phyloP scores from a whole-genome alignment of 176 grass and related monocot species.

The Carex myosuroides region DNA sequence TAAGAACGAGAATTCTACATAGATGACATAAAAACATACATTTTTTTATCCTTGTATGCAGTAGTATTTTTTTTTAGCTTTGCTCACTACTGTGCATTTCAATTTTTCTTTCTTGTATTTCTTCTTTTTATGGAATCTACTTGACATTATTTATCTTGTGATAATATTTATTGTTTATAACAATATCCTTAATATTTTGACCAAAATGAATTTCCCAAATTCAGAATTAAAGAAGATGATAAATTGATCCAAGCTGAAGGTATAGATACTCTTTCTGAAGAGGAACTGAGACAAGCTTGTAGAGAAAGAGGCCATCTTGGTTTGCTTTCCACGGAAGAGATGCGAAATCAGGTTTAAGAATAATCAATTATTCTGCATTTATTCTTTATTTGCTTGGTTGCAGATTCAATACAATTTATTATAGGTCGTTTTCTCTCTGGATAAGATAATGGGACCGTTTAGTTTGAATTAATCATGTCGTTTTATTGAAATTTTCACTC shows the following conservation, averaged over 20 bases:
- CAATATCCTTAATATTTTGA: not conserved
- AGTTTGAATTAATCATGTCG: slow-evolving; percentile 7
- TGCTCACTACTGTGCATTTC: not conserved
- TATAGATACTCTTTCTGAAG: slow-evolving; percentile 80
- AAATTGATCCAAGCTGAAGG: slow-evolving; percentile 79
- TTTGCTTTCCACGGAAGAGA: slow-evolving; percentile 79
- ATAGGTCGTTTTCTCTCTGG: not conserved
- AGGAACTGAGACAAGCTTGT: slow-evolving; percentile 88
- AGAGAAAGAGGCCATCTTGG: slow-evolving; percentile 81
- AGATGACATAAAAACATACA: not conserved
- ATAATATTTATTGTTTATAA: not conserved
- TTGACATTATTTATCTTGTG: not conserved
- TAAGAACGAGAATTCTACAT: slow-evolving; percentile 34
- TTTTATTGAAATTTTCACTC: slow-evolving; percentile 24
- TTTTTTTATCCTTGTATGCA: not conserved
- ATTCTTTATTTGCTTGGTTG: not conserved
- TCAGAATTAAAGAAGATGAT: slow-evolving; percentile 91
- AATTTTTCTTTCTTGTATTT: not conserved
- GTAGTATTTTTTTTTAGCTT: not conserved
- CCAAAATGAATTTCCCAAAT: not conserved
- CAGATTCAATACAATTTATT: not conserved
- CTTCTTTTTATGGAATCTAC: not conserved
- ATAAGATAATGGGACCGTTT: not conserved
- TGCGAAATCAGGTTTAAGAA: slow-evolving; percentile 70
- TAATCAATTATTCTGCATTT: slow-evolving; percentile 3